Conservation (phyloP, 306 rosid species). For the Prunus padus region DNA sequence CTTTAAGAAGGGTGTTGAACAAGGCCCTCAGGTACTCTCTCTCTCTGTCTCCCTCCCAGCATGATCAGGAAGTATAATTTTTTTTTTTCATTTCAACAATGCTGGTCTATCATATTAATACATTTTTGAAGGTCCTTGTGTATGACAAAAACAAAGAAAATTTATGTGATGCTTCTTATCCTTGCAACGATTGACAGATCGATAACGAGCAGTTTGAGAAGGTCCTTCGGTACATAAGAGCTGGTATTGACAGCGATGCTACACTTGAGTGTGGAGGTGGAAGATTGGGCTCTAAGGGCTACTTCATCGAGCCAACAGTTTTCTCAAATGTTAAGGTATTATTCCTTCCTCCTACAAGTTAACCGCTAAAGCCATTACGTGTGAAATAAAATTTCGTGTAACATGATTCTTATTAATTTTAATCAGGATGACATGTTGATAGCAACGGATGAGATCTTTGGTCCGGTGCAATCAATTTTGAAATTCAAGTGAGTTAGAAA, state of each 20-base stretch:
- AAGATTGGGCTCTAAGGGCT: conserved; percentile 76
- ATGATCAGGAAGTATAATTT: background rate
- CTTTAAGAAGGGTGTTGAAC: conserved; percentile 85
- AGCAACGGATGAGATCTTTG: conserved; percentile 92
- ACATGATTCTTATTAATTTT: conserved; percentile 18
- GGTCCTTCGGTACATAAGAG: conserved; percentile 67
- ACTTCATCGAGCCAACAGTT: conserved; percentile 87
- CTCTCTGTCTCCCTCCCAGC: background rate
- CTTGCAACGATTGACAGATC: conserved; percentile 46
- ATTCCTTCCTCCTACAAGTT: background rate
- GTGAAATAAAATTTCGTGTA: background rate
- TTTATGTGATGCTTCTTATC: conserved; percentile 14
- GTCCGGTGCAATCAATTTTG: conserved; percentile 88
- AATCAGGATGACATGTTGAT: conserved; percentile 84
- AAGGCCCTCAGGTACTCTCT: conserved; percentile 87
- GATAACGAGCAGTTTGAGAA: conserved; percentile 73
- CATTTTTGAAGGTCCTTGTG: background rate
- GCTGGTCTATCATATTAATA: background rate
- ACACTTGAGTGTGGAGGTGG: conserved; percentile 90
- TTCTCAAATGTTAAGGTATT: conserved; percentile 88
- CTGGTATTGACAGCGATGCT: conserved; percentile 72
- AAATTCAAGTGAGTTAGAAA: conserved; percentile 73
- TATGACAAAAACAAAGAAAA: background rate
- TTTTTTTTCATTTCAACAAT: background rate
- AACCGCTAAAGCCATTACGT: conserved; percentile 3